Evolutionary conservation across 2,329 filamentous ascomycete species (phyloP), one percentile per base, ranked within the genome.

Genomic region (Trichoderma atrobrunneum): DNA sequence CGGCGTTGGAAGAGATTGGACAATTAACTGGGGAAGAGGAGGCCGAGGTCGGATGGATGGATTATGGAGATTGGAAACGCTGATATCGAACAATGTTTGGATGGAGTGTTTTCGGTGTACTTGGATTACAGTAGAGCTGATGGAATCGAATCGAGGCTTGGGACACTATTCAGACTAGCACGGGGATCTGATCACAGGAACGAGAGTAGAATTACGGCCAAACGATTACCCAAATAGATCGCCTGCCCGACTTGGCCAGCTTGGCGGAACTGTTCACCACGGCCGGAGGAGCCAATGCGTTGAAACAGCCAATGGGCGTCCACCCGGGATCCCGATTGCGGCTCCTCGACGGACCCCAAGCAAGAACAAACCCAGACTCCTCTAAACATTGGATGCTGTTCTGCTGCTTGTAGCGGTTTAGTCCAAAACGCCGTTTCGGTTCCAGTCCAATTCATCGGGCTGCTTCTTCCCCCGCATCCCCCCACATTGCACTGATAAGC

Each of bases 401-500:
- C 43, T 43, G 39, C 18, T 43, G 39, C 39, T 43, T 43, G 39
- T 43, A 43, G 39, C 39, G 48, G 48, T 54, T 54, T 54, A 48
- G 39, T 8, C 8, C 5, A 3, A 51, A n/a, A 54, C 48, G 48
- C 48, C 21, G 48, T 54, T 21, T 1, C 43, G n/a, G 10, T 28
- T 43, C 60, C 30, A 43, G 12, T 36, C 14, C 36, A 39, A 39
- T 32, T 2, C 30, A 32, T 32, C 30, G 30, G 30, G 30, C 30
- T 10, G 7, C 8, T 8, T 36, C 12, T 26, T 60, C 65, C 65
- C 66, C 68, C 59, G 68, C 68, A 63, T 36, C 36, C 57, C n/a
- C 72, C 72, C 72, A 36, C 34, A 36, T 36, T 36, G 34, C 34
- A 39, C 72, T 66, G 72, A 73, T 73, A 73, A 73, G 72, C 72